Evolutionary conservation across 805 yeast genomes (phyloP).

Genomic region (Lachancea thermotolerans): DNA sequence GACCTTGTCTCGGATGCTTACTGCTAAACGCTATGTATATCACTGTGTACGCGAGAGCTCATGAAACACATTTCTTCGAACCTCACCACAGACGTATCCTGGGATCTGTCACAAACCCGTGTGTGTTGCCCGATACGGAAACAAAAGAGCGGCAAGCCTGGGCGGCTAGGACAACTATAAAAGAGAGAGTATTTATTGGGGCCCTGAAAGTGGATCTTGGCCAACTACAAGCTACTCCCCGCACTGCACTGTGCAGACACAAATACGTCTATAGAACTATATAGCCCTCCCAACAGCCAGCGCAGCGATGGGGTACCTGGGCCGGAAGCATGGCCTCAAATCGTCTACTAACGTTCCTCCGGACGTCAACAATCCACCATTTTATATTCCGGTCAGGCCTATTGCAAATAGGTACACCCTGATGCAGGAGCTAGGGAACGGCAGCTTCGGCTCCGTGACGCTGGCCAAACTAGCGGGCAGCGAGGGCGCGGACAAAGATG

Average conservation of each 20-base stretch:
- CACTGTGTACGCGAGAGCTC: too few species aligned
- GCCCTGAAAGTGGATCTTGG: background rate
- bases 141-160: conserved; percentile 1
- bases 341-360: conserved; percentile 26
- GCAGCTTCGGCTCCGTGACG: conserved; percentile 68
- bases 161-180: conserved; percentile 6
- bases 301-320: conserved; percentile 6
- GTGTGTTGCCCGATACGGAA: conserved; percentile 3
- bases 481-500: conserved; percentile 6
- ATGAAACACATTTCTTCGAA: too few species aligned
- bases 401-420: conserved; percentile 40
- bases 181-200: background rate
- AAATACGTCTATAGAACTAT: background rate
- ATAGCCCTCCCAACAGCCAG: background rate
- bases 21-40: too few species aligned
- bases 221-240: background rate
- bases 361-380: conserved; percentile 36
- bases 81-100: too few species aligned
- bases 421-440: conserved; percentile 56
- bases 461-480: conserved; percentile 44
- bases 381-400: conserved; percentile 39
- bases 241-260: too few species aligned
- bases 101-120: conserved; percentile 4
- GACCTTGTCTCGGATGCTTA: too few species aligned
- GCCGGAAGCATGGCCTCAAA: conserved; percentile 11